Conservation (phyloP, 176 grass and related monocot species). For the Ensete ventricosum region DNA sequence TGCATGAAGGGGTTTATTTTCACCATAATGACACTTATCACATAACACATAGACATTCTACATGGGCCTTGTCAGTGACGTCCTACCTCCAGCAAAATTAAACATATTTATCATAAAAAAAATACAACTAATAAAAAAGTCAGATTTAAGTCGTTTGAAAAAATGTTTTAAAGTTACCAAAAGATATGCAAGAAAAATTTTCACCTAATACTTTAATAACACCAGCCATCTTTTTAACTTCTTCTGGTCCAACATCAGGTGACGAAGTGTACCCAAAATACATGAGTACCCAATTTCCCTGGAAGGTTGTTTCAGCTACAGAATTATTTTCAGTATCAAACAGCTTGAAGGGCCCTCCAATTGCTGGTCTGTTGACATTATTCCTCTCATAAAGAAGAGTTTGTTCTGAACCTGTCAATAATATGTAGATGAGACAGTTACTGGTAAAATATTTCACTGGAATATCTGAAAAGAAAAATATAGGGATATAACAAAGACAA, state of each 20-base stretch:
- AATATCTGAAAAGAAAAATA: not conserved
- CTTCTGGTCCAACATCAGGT: slow-evolving; percentile 61
- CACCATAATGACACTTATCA: not conserved
- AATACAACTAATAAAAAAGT: not conserved
- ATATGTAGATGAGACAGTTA: slow-evolving; percentile 3
- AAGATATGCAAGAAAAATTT: slow-evolving; percentile 14
- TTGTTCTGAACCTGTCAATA: slow-evolving; percentile 40
- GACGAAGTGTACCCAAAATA: slow-evolving; percentile 94
- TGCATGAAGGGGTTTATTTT: not conserved
- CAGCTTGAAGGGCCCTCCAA: slow-evolving; percentile 84
- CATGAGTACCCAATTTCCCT: slow-evolving; percentile 71
- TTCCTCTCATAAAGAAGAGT: slow-evolving; percentile 43
- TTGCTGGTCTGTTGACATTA: slow-evolving; percentile 77
- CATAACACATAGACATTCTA: not conserved
- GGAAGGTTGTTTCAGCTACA: slow-evolving; percentile 69
- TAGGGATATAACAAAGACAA: slow-evolving; percentile 10
- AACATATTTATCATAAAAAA: not conserved
- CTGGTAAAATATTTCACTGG: not conserved
- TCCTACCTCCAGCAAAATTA: not conserved
- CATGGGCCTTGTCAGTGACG: not conserved
- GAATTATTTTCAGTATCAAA: slow-evolving; percentile 67
- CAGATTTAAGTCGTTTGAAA: not conserved
- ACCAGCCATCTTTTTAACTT: slow-evolving; percentile 74
- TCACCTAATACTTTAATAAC: slow-evolving; percentile 58
- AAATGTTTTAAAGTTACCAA: slow-evolving; percentile 6